Evolutionary conservation across 2,329 filamentous ascomycete species (phyloP), one percentile per base, ranked within the genome.

Genomic region (Aspergillus sp.): DNA sequence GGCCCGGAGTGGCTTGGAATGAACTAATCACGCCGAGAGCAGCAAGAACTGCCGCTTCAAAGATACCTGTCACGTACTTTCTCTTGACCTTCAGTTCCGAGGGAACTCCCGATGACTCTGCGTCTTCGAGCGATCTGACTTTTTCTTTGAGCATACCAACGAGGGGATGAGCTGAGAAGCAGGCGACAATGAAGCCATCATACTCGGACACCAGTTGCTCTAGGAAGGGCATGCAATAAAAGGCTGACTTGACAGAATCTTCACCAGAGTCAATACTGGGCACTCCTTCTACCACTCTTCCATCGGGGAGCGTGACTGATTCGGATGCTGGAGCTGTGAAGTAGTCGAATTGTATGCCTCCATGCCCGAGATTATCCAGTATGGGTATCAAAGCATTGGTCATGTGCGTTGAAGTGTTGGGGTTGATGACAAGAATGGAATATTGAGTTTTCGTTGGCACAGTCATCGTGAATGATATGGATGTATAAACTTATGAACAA

Each of bases 121-220:
- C 47, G 23, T 65, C 55, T 54, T 74, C 69, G 1, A 64, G 43
- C n/a, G 65, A 66, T n/a, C 53, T 54, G 49, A 80, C 75, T 13
- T 79, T 69, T n/a, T 77, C 65, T 61, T 81, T 82, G 10, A 96
- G 78, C 52, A 82, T 75, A 0, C 81, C 74, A 0, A 96, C 91
- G 0, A 97, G 83, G 0, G 90, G 87, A 71, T 97, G 92, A 1
- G 90, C 87, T 61, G 91, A 95, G 79, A 91, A 98, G 78, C 94
- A 97, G 19, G 92, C 92, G 2, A 97, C 84, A 0, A 97, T 83
- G 63, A 96, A 88, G n/a, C 84, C 92, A 70, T 95, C 88, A 74
- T 91, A 63, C 63, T 74, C 25, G 38, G 73, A 38, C 15, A 76
- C 57, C 13, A 78, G 61, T 1, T 80, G 72, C 25, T 78, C 72